Base-by-base conservation (phyloP, 225 moss, liverwort and hornwort genomes). In the Pseudoscleropodium purum region DNA sequence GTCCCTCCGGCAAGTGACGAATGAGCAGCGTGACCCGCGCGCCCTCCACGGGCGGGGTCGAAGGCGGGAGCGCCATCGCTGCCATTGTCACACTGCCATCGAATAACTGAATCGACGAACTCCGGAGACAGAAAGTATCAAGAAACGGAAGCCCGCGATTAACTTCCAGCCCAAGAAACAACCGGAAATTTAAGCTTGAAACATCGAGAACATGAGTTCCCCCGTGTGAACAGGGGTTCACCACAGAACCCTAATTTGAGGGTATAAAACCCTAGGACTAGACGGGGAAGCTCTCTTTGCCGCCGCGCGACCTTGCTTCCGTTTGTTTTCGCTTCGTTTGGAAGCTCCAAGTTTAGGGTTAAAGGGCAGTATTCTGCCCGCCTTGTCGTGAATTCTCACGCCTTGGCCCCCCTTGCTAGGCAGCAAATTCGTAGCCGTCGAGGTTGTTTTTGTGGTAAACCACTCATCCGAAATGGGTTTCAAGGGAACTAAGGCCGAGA, bases 401-500 rank as follows among this genome's bases (percentile, higher is more conserved):
- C 78, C 94, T 94, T 90, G 94, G 94, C 92, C 94, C 94, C 93
- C 88, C 60, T 75, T 54, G 86, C 43, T 69, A 30, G 60, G 41
- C 49, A 77, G 17, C 29, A 79, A 56, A 80, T 52, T 25, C 72
- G 87, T 59, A 30, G 21, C 14, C 73, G 33, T 90, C 17, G 47
- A 84, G 75, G 68, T 76, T 61, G 23, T 57, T 79, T 63, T 51
- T 57, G 47, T 18, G 6, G n/a, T 51, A 4, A 16, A 34, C 21
- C 45, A 68, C 18, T 11, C 62, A 11, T 29, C 29, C 79, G 92
- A 73, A 52, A 98, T 98, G 98, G 98, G 97, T 83, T 97, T 97
- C 92, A 98, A 98, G 96, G 96, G 98, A 30, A 96, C 98, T 43
- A 98, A 98, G 92, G 84, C 87, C n/a, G 96, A 98, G 96, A 98